phyloP scores from a whole-genome alignment of 179 eudicot genomes.

The Silene vulgaris region DNA sequence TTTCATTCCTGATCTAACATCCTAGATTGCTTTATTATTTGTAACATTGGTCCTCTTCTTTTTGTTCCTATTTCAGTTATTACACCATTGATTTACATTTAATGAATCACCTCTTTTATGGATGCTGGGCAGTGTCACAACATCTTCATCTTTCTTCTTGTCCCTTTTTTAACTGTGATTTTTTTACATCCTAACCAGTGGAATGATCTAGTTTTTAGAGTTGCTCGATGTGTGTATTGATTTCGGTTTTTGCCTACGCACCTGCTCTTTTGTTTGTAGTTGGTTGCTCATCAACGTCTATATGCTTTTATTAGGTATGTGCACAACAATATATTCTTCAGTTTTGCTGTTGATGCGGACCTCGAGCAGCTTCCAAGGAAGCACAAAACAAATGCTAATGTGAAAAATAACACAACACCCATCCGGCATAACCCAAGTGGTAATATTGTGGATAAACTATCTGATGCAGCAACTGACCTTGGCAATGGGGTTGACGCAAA shows the following conservation, averaged over 20 bases:
- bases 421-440: slow-evolving; percentile 26
- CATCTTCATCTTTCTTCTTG: background rate
- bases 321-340: slow-evolving; percentile 98
- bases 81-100: background rate
- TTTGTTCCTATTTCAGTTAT: no score
- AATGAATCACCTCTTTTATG: background rate
- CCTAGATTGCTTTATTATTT: no score
- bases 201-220: background rate
- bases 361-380: slow-evolving; percentile 68
- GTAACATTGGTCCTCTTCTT: no score
- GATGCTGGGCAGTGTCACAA: background rate
- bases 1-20: no score
- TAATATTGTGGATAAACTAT: slow-evolving; percentile 30
- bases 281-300: slow-evolving; percentile 1
- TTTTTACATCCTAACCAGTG: background rate
- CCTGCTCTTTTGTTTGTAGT: background rate
- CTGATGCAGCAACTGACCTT: slow-evolving; percentile 32
- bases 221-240: background rate
- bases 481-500: slow-evolving; percentile 39
- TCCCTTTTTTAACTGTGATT: no score
- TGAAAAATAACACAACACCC: slow-evolving; percentile 31
- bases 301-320: slow-evolving; percentile 63
- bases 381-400: slow-evolving; percentile 32
- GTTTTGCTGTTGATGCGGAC: slow-evolving; percentile 96
- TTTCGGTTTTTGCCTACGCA: background rate